Evolutionary conservation across 2,329 filamentous ascomycete genomes (phyloP).

Genomic region (Didymellaceae sp.): DNA sequence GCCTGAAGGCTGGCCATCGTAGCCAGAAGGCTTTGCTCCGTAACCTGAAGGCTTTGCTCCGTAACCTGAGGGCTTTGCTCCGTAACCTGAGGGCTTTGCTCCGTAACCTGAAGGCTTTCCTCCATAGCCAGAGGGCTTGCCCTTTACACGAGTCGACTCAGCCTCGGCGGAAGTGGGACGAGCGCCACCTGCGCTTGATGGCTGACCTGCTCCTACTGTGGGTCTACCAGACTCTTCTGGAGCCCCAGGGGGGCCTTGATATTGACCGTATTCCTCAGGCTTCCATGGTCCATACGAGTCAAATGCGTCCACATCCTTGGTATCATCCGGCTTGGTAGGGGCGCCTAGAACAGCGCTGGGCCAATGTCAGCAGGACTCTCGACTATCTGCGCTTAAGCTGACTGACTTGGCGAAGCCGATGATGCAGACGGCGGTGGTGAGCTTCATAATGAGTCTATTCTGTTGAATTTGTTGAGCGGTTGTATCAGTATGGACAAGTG

Average conservation of each 20-base stretch:
- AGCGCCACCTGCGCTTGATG: too few relatives aligned
- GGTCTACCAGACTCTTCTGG: too few relatives aligned
- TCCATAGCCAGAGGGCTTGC: background rate
- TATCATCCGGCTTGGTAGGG: background rate
- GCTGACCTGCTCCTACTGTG: too few relatives aligned
- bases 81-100: background rate
- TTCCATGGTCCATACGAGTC: conserved; percentile 1
- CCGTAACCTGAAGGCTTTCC: background rate
- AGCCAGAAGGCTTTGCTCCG: too few relatives aligned
- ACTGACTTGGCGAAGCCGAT: conserved; percentile 31
- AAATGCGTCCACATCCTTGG: background rate
- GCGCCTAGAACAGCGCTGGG: background rate
- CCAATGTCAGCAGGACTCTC: background rate
- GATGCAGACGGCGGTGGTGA: conserved; percentile 28
- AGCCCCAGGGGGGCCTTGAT: background rate
- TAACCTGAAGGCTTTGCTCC: too few relatives aligned
- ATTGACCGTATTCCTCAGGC: background rate
- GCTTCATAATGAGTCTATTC: conserved; percentile 33
- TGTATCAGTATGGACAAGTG: conserved; percentile 5
- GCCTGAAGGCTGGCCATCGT: too few relatives aligned
- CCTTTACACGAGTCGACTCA: background rate
- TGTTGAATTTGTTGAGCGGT: conserved; percentile 14
- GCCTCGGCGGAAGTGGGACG: too few relatives aligned
- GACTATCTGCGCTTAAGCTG: too few relatives aligned
- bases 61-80: too few relatives aligned